These are phyloP conservation scores for Triglochin maritima DNA, from an alignment of 106 monocot species.

Conservation along the genomic window DNA sequence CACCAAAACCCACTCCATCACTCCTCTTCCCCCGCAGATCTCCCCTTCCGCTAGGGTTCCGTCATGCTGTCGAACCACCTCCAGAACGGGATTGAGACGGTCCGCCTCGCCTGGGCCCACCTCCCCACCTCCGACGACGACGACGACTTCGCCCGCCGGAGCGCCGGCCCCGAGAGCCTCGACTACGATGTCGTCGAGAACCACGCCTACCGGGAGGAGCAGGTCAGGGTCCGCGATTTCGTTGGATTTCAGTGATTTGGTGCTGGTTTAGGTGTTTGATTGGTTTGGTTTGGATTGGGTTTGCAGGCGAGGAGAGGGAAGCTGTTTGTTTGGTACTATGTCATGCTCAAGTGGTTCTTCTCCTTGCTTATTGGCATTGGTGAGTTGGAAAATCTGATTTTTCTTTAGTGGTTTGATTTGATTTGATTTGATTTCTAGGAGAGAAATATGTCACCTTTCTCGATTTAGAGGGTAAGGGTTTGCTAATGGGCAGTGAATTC, in stretches of 20 bases:
- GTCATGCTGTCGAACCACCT: conserved; percentile 60
- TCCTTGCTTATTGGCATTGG: conserved; percentile 86
- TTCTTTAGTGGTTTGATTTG: no score
- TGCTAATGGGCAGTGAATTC: no score
- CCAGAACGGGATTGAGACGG: conserved; percentile 75
- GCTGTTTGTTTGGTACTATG: conserved; percentile 70
- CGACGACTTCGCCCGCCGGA: conserved; percentile 19
- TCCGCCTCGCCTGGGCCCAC: conserved; percentile 60
- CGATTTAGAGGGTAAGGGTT: no score
- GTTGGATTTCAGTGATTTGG: not conserved
- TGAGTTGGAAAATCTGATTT: conserved; percentile 21
- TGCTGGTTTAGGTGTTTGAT: not conserved
- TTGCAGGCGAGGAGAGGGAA: conserved; percentile 68
- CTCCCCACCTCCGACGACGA: conserved; percentile 58
- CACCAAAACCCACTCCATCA: not conserved
- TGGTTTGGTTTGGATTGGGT: not conserved
- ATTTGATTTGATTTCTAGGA: no score
- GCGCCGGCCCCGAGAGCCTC: conserved; percentile 59
- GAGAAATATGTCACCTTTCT: no score
- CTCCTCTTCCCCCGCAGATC: not conserved
- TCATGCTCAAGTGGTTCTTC: conserved; percentile 83
- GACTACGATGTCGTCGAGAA: conserved; percentile 98
- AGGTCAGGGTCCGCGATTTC: conserved; percentile 31
- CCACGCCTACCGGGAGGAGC: conserved; percentile 75
- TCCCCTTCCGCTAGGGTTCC: not conserved